Base-by-base conservation (phyloP, 768 basidiomycete species). In the Termitomyces sp. region DNA sequence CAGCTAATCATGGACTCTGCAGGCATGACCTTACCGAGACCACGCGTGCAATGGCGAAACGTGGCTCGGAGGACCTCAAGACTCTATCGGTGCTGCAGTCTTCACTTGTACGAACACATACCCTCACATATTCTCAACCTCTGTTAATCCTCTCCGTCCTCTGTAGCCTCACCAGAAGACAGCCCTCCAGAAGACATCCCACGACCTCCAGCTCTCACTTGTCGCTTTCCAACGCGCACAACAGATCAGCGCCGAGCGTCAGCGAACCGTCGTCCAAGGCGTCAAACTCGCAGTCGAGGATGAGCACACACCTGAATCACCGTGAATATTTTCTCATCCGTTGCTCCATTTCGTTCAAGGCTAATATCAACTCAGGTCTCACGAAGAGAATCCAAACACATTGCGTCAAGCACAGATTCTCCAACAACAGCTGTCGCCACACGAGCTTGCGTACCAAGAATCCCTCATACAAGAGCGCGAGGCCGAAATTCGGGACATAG, bases 1-100 rank as follows among this genome's bases (percentile, higher is more conserved):
- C 42, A 40, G 8, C 6, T 2, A 17, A 38, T 38, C 35, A 38
- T 37, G 17, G 49, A 38, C 23, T 49, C 23, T 42, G 19, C 59
- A 98, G 96, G 46, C 91, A 95, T 75, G 92, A 98, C 72, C 76
- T 99, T 59, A 94, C 92, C 0, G 97, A 98, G 67, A 83, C 91
- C 26, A 98, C 97, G 40, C 83, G 95, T 40, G 90, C 88, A 4
- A 94, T 99, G 87, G 87, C 93, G 21, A 98, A 97, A 75, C 86
- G 91, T 46, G 89, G 91, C 5, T 93, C 93, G 0, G 91, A 92
- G 49, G 94, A 98, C 66, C 71, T 98, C 67, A 98, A 98, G 84
- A 87, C 84, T 60, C 78, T 98, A 6, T 86, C 91, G 7, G 74
- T 79, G 5, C 74, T 90, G 54, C 90, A 90, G 61, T 66, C 72